Evolutionary conservation across 169 alveolate genomes (phyloP), one percentile per base, ranked within the genome.

Genomic region (Amoebophrya sp.): DNA sequence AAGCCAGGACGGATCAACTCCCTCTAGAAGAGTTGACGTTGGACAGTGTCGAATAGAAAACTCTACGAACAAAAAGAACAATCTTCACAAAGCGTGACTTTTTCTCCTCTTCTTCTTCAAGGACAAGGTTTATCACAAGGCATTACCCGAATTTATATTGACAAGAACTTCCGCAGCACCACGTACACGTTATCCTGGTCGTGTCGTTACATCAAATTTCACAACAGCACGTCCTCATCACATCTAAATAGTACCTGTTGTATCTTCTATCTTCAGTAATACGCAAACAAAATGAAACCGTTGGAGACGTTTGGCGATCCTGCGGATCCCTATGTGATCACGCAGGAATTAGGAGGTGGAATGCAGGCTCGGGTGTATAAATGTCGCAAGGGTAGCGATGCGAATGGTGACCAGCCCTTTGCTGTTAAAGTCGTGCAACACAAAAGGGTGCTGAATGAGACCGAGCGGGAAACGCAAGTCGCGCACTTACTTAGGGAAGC

Each of bases 401-500:
- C 0, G 33, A 65, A 65, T 36, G n/a, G 38, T 6, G 33, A 65
- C 10, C 10, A 6, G 2, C 26, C 26, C 2, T 65, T 12, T 36
- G 83, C 83, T 0, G 83, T 65, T 29, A 65, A 65, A 36, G 83
- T 65, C 39, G 83, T 65, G 83, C 39, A 65, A 18, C 83, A 65
- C 83, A 65, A 26, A 18, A 6, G 83, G 36, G 26, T 18, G 12
- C 33, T 65, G 83, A 65, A 65, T 36, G 83, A 65, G 33, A 65
- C 83, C 39, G 83, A 65, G 26, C 83, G 83, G 36, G 83, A 65
- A 18, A 65, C 83, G 36, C 83, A 65, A 36, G 83, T 65, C 83
- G 83, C 83, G 83, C 83, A 65, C 83, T 36, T 92, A 40, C 53
- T 92, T 36, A 91, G 55, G 36, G 95, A 94, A 36, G 94, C 92